These are phyloP conservation scores for Centaurea solstitialis DNA, from an alignment of 129 eudicot species.

Conservation along the genomic window DNA sequence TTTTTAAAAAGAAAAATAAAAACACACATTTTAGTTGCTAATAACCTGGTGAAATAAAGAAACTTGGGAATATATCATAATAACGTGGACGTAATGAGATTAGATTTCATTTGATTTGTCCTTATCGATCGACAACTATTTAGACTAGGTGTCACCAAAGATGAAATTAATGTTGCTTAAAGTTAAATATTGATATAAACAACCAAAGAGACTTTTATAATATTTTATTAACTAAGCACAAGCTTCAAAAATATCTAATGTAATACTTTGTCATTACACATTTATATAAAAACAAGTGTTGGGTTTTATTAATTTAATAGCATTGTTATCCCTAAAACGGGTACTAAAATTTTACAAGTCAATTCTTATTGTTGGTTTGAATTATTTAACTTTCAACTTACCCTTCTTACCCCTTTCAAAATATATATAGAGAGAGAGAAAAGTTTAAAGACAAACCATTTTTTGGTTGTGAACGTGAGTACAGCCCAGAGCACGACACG, in stretches of 20 bases:
- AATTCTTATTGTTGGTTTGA: too few relatives aligned
- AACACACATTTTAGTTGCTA: too few relatives aligned
- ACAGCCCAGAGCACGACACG: too few relatives aligned
- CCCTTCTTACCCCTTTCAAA: too few relatives aligned
- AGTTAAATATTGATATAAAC: constrained; percentile 23
- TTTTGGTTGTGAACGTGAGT: too few relatives aligned
- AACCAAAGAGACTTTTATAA: constrained; percentile 5
- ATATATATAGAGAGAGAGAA: too few relatives aligned
- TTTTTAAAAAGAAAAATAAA: too few relatives aligned
- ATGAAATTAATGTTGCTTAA: constrained; percentile 32
- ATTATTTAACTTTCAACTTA: too few relatives aligned
- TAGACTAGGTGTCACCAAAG: constrained; percentile 22
- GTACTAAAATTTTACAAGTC: too few relatives aligned
- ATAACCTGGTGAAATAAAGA: too few relatives aligned
- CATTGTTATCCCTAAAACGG: too few relatives aligned
- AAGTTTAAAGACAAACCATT: too few relatives aligned
- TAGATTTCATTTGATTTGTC: constrained; percentile 9
- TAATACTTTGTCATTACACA: background rate
- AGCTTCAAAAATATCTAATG: constrained; percentile 12
- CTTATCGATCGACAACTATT: background rate
- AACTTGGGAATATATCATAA: background rate
- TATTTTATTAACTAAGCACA: background rate
- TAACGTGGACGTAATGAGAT: background rate
- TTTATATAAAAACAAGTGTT: background rate
- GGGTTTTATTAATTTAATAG: background rate